These are phyloP conservation scores for Botrytis cinerea DNA, from an alignment of 2,329 filamentous ascomycete species.

Conservation along the genomic window DNA sequence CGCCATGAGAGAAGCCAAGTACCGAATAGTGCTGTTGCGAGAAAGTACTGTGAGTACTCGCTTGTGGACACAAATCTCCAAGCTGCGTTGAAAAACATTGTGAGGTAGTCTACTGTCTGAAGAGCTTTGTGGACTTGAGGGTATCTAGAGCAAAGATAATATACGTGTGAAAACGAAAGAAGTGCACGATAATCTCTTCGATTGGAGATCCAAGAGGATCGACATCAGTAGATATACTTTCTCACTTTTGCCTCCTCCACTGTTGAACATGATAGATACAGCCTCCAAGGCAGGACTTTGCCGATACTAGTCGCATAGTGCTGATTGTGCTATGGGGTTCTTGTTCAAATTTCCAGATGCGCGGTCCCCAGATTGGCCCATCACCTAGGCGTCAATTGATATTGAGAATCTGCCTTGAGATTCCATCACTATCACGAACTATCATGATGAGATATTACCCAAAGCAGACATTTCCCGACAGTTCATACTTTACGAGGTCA, in stretches of 20 bases:
- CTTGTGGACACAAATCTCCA: conserved; percentile 7
- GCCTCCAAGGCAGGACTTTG: background rate
- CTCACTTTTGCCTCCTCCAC: background rate
- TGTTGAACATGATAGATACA: background rate
- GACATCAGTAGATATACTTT: conserved; percentile 10
- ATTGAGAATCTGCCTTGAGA: conserved; percentile 1
- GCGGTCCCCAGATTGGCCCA: background rate
- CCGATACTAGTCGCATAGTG: conserved; percentile 2
- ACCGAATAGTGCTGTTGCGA: background rate
- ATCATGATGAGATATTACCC: conserved; percentile 3
- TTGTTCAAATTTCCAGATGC: background rate
- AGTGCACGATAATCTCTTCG: background rate
- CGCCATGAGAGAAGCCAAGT: conserved; percentile 19
- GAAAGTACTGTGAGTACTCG: background rate
- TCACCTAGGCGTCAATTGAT: conserved; percentile 2
- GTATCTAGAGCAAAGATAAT: background rate
- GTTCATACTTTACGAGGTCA: background rate
- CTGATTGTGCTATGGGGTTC: background rate
- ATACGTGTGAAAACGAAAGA: background rate
- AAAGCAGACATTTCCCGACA: background rate
- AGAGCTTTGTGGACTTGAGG: background rate
- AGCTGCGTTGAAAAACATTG: conserved; percentile 1
- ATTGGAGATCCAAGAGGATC: background rate
- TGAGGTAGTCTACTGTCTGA: background rate
- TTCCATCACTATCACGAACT: conserved; percentile 2